phyloP scores from a whole-genome alignment of 2,329 filamentous ascomycete genomes.

The Aspergillus sp. region DNA sequence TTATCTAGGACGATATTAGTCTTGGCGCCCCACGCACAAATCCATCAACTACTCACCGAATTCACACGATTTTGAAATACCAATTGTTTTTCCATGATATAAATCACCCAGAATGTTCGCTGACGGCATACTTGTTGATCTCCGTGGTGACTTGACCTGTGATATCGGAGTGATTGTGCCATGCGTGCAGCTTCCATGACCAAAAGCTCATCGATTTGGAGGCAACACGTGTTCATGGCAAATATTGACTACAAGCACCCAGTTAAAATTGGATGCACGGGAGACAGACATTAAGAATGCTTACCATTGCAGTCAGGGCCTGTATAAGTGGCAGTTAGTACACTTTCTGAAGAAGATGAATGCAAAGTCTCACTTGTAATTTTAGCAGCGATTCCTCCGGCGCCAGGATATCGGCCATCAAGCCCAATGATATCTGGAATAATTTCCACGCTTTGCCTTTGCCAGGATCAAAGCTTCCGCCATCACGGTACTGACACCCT shows the following conservation, averaged over 20 bases:
- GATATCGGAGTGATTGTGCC: conserved; percentile 31
- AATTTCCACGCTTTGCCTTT: conserved; percentile 42
- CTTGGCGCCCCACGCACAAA: too few species aligned
- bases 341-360: not conserved
- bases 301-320: conserved; percentile 29
- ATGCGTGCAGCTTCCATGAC: conserved; percentile 37
- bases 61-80: conserved; percentile 26
- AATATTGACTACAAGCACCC: conserved; percentile 33
- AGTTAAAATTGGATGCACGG: not conserved
- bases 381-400: conserved; percentile 21
- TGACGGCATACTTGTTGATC: conserved; percentile 13
- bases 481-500: conserved; percentile 36
- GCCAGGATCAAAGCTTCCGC: conserved; percentile 41
- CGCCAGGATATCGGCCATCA: conserved; percentile 36
- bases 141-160: conserved; percentile 20
- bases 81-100: conserved; percentile 38
- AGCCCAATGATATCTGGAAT: conserved; percentile 37
- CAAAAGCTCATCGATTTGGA: conserved; percentile 35
- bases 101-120: conserved; percentile 43
- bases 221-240: conserved; percentile 32
- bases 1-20: conserved; percentile 20
- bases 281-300: not conserved
- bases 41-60: not conserved
- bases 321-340: conserved; percentile 5
- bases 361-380: conserved; percentile 15